These are phyloP conservation scores for Pelargonium australe DNA, from an alignment of 441 rosid species.

Conservation along the genomic window DNA sequence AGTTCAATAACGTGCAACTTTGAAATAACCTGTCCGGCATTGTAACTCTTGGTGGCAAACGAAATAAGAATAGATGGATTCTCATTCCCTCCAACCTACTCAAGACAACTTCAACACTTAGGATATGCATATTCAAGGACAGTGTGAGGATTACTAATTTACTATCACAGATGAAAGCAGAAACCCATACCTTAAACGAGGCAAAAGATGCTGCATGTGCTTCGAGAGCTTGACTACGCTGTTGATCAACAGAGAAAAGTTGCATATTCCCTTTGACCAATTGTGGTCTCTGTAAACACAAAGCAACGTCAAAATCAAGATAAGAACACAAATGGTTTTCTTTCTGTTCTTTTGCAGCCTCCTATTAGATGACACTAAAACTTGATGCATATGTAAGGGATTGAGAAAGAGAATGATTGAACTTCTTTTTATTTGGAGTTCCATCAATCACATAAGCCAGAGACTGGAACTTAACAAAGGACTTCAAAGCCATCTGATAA, in stretches of 20 bases:
- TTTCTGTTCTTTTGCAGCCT: not conserved
- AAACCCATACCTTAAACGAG: slow-evolving; percentile 57
- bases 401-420: not conserved
- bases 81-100: slow-evolving; percentile 93
- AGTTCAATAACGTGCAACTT: slow-evolving; percentile 96
- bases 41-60: slow-evolving; percentile 76
- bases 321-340: slow-evolving; percentile 8
- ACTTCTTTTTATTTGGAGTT: not conserved
- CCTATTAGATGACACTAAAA: not conserved
- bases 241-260: slow-evolving; percentile 96
- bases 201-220: slow-evolving; percentile 99
- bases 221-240: slow-evolving; percentile 99
- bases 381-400: not conserved
- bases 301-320: slow-evolving; percentile 12
- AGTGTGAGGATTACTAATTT: not conserved
- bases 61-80: slow-evolving; percentile 85
- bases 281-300: slow-evolving; percentile 66
- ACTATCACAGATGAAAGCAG: slow-evolving; percentile 9
- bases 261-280: slow-evolving; percentile 98
- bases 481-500: slow-evolving; percentile 25
- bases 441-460: not conserved
- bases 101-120: slow-evolving; percentile 1
- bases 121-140: not conserved
- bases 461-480: slow-evolving; percentile 2
- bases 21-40: slow-evolving; percentile 90